Evolutionary conservation across 768 basidiomycete genomes (phyloP), one percentile per base, ranked within the genome.

Genomic region (Filobasidium floriforme): DNA sequence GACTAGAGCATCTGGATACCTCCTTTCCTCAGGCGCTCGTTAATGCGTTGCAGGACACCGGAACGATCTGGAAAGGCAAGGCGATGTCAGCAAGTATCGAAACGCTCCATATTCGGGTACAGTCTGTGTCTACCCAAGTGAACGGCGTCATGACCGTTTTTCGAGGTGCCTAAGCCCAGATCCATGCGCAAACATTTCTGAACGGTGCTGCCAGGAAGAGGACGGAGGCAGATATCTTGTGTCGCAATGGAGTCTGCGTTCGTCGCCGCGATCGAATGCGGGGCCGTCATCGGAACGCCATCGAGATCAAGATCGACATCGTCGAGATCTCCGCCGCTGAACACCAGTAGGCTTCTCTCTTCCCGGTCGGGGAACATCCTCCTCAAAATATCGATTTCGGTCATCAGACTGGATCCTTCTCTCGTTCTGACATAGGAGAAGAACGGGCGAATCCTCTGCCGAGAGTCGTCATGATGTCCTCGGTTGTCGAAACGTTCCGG

Each of bases 381-480:
- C 15, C 88, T 84, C 11, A 91, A 84, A 26, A 87, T 78, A 44
- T 82, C 80, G 11, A 86, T 84, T 61, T 88, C 87, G 3, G 89
- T 85, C 1, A 88, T 88, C 61, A 91, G 80, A 12, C 87, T 88
- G 26, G 88, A 87, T 1, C 87, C 87, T 76, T 90, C 89, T 24
- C 82, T 77, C 7, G 89, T 89, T 67, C 88, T 82, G 19, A 88
- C 89, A 73, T 90, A 87, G 69, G 85, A 88, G 78, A 90, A 86
- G 79, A 91, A 90, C 1, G 88, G 85, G 14, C 59, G 37, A 49
- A 4, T 37, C 32, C 32, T 37, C 9, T 37, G 9, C 5, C 22
- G 46, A 49, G 15, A 6, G 46, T 49, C 12, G 3, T 49, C 22
- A 15, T 22, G 5, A 49, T 18, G 22, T 49, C 46, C 46, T 49